Base-by-base conservation (phyloP, 768 basidiomycete genomes). In the Calocera cornea region DNA sequence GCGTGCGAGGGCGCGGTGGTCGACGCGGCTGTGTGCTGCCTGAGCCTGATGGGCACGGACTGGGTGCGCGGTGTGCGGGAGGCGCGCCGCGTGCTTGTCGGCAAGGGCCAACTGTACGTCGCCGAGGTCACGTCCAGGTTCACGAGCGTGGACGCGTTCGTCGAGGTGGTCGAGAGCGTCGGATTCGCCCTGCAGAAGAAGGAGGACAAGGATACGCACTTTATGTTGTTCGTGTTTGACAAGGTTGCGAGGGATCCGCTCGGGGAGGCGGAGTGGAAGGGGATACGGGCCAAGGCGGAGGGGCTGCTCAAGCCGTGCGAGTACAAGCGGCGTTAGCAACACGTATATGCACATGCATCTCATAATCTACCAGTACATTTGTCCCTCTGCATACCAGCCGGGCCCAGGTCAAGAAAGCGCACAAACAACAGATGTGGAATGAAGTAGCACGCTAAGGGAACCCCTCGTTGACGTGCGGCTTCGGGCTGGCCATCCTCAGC, bases 21-120 rank as follows among this genome's bases (percentile, higher is more conserved):
- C 1, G 95, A 99, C 74, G 87, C 92, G 5, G 93, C 86, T 7
- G 87, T 98, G 27, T 98, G 93, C 75, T 91, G 95, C 27, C 81
- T 99, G 70, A 97, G 95, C 73, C 80, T 99, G 70, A 99, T 99
- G 97, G 90, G 91, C 34, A 89, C 87, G 17, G 97, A 99, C 74
- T 99, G 97, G 97, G 83, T 90, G n/a, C 82, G 81, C 50, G 92
- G 92, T 72, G 82, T 98, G 31, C 82, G 88, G 31, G 95, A 99
- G 75, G 89, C 90, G 8, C 90, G 91, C 85, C 81, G 97, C 71
- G 84, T 98, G 41, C 79, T 98, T 14, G 16, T 65, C 16, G 14
- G 33, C 67, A 90, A 92, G 36, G 92, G 92, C 19, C 84, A 88
- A 72, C 79, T 95, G 47, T 88, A 87, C 77, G 85, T 95, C 64